Conservation (phyloP, 768 basidiomycete genomes). For the Tulasnella calospora region DNA sequence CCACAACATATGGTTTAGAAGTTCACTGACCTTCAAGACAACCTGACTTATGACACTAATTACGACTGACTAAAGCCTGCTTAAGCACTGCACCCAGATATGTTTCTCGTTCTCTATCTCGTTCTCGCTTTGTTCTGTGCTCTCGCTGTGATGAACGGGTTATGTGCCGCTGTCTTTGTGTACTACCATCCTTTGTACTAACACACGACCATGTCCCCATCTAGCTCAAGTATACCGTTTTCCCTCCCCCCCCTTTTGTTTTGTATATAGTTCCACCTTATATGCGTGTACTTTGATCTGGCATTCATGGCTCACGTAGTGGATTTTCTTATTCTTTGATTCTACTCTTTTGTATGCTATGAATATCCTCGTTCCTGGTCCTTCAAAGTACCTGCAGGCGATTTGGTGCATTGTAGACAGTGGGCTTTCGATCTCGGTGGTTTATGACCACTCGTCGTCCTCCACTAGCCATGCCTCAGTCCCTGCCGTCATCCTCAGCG, state of each 20-base stretch:
- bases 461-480: neutral
- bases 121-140: neutral
- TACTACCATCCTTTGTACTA: slow-evolving; percentile 13
- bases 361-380: neutral
- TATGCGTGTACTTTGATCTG: slow-evolving; percentile 5
- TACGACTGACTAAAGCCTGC: neutral
- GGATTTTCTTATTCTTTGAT: slow-evolving; percentile 2
- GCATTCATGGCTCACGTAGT: neutral
- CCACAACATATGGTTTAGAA: neutral
- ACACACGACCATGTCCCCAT: slow-evolving; percentile 13
- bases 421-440: neutral
- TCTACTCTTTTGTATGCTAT: neutral
- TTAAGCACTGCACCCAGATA: neutral
- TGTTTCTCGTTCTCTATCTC: neutral
- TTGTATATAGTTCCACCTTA: neutral
- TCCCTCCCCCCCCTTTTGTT: neutral
- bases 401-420: no score
- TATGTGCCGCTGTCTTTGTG: neutral
- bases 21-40: neutral
- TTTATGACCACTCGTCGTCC: neutral
- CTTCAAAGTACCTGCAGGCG: neutral
- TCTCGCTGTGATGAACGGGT: slow-evolving; percentile 7
- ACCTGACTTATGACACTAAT: slow-evolving; percentile 4
- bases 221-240: slow-evolving; percentile 16
- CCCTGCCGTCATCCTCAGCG: neutral